phyloP scores from a whole-genome alignment of 1,284 basidiomycete genomes.

The Papiliotrema laurentii region DNA sequence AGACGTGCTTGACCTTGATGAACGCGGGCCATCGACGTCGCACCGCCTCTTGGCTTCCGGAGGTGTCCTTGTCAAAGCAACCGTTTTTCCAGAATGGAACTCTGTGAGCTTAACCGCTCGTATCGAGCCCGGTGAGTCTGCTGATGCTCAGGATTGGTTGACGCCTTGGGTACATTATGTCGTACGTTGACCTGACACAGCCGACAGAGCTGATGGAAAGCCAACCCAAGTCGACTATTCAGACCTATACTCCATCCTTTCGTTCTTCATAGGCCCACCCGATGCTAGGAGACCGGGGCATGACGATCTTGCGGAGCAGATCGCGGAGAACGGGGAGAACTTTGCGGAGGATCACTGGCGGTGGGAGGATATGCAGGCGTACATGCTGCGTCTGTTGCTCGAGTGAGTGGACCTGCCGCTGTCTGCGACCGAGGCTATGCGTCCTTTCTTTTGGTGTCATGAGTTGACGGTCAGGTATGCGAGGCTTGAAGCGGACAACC shows the following conservation, averaged over 20 bases:
- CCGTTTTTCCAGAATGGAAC: conserved; percentile 46
- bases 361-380: conserved; percentile 53
- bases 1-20: conserved; percentile 28
- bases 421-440: too few species aligned
- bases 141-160: conserved; percentile 37
- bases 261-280: conserved; percentile 51
- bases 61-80: conserved; percentile 48
- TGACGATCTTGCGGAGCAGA: conserved; percentile 49
- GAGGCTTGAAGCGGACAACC: too few species aligned
- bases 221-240: conserved; percentile 51
- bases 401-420: too few species aligned
- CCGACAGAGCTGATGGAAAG: conserved; percentile 9
- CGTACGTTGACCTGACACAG: conserved; percentile 19
- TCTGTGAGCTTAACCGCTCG: not conserved
- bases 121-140: not conserved
- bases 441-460: too few species aligned
- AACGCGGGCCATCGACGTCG: conserved; percentile 44
- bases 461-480: too few species aligned
- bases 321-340: conserved; percentile 45
- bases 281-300: conserved; percentile 26
- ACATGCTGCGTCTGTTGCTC: conserved; percentile 43
- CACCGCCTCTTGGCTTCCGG: conserved; percentile 45
- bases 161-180: conserved; percentile 51
- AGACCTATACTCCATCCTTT: conserved; percentile 51
- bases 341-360: conserved; percentile 51